Base-by-base conservation (phyloP, 257 asterid species). In the Solanum pennellii region DNA sequence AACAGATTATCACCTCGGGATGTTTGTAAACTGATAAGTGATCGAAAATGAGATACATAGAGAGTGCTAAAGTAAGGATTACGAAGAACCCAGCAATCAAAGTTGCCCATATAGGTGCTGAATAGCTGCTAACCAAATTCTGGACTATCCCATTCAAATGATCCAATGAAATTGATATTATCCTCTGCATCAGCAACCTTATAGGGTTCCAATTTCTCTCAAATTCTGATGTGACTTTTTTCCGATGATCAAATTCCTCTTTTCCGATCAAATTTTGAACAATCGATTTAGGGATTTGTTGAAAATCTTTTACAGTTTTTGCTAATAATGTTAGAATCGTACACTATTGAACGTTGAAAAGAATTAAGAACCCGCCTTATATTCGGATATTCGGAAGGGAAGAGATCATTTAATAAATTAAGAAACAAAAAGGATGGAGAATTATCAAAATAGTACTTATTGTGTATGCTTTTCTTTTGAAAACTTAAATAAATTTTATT, bases 1-100 rank as follows among this genome's bases (percentile, higher is more conserved):
- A 33, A 23, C 7, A 45, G 31, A 41, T 39, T 5, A 75, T 41
- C 72, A 95, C 98, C 98, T 96, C 99, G 25, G 99, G 99, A 84
- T 96, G 93, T 89, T 94, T 94, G 98, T 96, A 96, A 76, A 94
- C 88, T 68, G 99, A 94, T 77, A 96, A 93, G 92, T 96, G 99
- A 90, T 95, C 98, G 94, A 95, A 93, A 10, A 94, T 85, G 47
- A 96, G 98, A 91, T 92, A 94, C 73, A 91, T 86, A 74, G 99
- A 96, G 60, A 96, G 96, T 89, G 94, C 90, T 65, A 96, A 90
- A 73, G 97, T 88, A 85, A 93, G 52, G 80, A 94, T 71, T 68
- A 92, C 93, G 89, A 88, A 92, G 47, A 89, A 87, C 12, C 98
- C 98, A 89, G 97, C 98, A 89, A 94, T 89, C 89, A 94, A 82